Conservation (phyloP, 352 stramenopile genomes). For the Nothophytophthora sp. region DNA sequence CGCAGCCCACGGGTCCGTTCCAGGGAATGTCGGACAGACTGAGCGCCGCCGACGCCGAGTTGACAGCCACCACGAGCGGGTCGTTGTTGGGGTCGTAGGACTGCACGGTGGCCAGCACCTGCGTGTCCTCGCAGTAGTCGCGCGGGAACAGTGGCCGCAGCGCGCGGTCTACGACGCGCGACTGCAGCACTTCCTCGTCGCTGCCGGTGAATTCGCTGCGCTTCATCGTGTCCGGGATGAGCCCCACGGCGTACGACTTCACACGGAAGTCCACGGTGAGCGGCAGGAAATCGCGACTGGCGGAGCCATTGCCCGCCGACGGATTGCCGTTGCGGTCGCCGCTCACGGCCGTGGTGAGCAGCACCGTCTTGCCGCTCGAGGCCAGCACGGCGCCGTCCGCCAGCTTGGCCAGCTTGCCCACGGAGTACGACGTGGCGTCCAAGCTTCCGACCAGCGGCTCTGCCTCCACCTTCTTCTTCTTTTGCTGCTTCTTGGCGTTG, state of each 20-base stretch:
- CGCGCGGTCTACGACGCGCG: constrained; percentile 95
- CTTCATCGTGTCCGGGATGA: constrained; percentile 89
- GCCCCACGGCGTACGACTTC: constrained; percentile 81
- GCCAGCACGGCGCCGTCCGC: constrained; percentile 87
- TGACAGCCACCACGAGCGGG: constrained; percentile 87
- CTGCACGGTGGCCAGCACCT: constrained; percentile 92
- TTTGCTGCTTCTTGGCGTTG: constrained; percentile 6
- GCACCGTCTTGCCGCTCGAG: constrained; percentile 80
- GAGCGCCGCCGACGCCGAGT: constrained; percentile 88
- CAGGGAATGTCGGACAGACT: constrained; percentile 89
- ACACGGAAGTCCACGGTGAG: constrained; percentile 95
- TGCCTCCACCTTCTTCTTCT: constrained; percentile 8
- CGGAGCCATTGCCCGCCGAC: constrained; percentile 8
- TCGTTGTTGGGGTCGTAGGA: constrained; percentile 86
- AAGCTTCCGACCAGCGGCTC: constrained; percentile 47
- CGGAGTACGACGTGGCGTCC: constrained; percentile 55
- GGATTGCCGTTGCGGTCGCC: constrained; percentile 37
- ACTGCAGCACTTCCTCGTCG: constrained; percentile 97
- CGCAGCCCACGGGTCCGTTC: constrained; percentile 87
- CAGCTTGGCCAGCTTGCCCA: constrained; percentile 82
- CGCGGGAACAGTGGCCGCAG: constrained; percentile 94
- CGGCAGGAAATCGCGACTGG: constrained; percentile 77
- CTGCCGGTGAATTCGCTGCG: constrained; percentile 89
- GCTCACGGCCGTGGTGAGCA: constrained; percentile 88
- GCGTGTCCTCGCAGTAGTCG: constrained; percentile 95